These are phyloP conservation scores for Domatiomyces catenatus DNA, from an alignment of 2,329 filamentous ascomycete genomes.

Conservation along the genomic window DNA sequence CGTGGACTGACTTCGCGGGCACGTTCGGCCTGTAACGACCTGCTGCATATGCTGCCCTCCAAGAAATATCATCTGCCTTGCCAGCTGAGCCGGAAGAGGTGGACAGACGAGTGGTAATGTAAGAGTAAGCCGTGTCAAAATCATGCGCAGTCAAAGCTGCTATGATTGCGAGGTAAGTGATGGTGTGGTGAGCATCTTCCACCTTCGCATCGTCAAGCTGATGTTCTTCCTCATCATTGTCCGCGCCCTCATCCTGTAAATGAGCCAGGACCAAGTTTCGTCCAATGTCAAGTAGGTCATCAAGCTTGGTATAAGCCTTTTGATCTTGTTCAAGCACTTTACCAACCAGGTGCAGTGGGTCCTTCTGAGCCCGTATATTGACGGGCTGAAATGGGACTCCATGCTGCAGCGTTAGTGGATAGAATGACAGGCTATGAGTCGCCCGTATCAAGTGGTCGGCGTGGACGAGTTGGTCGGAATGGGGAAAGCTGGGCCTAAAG, in stretches of 20 bases:
- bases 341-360: constrained; percentile 43
- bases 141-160: constrained; percentile 30
- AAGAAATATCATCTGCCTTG: constrained; percentile 42
- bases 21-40: constrained; percentile 36
- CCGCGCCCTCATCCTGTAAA: constrained; percentile 14
- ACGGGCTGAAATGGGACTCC: constrained; percentile 52
- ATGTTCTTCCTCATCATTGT: constrained; percentile 7
- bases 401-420: constrained; percentile 47
- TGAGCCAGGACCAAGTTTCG: constrained; percentile 40
- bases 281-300: constrained; percentile 47
- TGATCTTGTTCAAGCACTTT: constrained; percentile 48
- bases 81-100: constrained; percentile 17
- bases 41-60: constrained; percentile 48
- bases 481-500: constrained; percentile 28
- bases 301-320: constrained; percentile 47
- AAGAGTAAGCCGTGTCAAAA: constrained; percentile 50
- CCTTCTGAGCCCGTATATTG: constrained; percentile 47
- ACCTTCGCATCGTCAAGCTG: constrained; percentile 4
- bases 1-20: constrained; percentile 21
- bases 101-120: constrained; percentile 44
- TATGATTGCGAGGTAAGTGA: constrained; percentile 32
- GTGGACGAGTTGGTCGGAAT: constrained; percentile 27
- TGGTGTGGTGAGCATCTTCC: constrained; percentile 30
- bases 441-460: constrained; percentile 42
- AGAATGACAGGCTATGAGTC: constrained; percentile 50